Evolutionary conservation across 1,284 basidiomycete species (phyloP).

Genomic region (Taiwanofungus camphoratus): DNA sequence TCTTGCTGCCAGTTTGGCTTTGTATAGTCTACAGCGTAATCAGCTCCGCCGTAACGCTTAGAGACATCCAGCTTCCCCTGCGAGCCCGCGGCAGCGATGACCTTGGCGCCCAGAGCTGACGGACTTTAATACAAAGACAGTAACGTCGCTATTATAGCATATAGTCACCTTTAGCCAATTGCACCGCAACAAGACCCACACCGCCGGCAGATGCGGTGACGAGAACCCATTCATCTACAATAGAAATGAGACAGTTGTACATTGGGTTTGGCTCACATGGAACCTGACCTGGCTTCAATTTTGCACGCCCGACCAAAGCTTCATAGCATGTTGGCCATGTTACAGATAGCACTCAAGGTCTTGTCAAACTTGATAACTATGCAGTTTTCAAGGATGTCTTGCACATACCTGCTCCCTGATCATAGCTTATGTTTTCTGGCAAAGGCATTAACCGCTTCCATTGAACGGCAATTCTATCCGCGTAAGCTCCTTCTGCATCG

Average conservation of each 20-base stretch:
- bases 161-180: constrained; percentile 79
- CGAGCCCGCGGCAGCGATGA: constrained; percentile 76
- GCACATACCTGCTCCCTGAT: constrained; percentile 53
- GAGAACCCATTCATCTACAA: constrained; percentile 79
- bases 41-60: constrained; percentile 65
- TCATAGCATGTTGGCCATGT: constrained; percentile 93
- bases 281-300: constrained; percentile 59
- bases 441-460: constrained; percentile 50
- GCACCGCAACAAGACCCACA: constrained; percentile 88
- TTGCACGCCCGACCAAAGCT: constrained; percentile 79
- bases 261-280: not conserved
- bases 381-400: constrained; percentile 7
- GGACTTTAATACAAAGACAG: constrained; percentile 10
- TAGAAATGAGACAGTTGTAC: not conserved
- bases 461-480: constrained; percentile 60
- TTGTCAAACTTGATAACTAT: too few species aligned
- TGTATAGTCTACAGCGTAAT: constrained; percentile 64
- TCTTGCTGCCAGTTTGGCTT: constrained; percentile 69
- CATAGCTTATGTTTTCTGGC: constrained; percentile 58
- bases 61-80: constrained; percentile 64
- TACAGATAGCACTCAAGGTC: constrained; percentile 68
- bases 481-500: constrained; percentile 74
- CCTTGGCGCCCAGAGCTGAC: constrained; percentile 67
- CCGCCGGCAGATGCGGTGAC: constrained; percentile 89
- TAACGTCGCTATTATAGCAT: not conserved